Base-by-base conservation (phyloP, 768 basidiomycete species). In the Kwoniella europaea region DNA sequence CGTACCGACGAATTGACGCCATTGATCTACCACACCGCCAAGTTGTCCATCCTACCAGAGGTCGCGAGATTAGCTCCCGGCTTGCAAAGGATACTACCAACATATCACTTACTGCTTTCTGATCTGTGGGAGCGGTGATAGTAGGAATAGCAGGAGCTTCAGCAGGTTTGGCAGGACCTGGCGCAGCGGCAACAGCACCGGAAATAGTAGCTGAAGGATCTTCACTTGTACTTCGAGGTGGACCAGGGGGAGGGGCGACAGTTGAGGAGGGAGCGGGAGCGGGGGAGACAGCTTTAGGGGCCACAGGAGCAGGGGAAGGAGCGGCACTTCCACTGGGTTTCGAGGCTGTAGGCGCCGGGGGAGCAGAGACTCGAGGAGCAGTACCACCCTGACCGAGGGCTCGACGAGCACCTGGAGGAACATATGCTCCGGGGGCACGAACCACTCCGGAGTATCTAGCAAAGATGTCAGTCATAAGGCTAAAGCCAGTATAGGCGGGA, bases 1-100 rank as follows among this genome's bases (percentile, higher is more conserved):
- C 75, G 88, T 90, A 1, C 91, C 91, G 44, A 99, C 94, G 78
- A 98, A 98, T 76, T 93, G 90, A 67, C 92, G 89, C 88, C 98
- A 96, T 50, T 71, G 65, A 27, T 72, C 72, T 18, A 79, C 69
- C 10, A 80, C 80, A 13, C 66, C 68, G n/a, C 68, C 70, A 27
- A 69, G 66, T 58, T 74, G 63, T n/a, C 64, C 71, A 53, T 74
- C 74, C 74, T 78, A 16, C 44, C 7, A 59, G 10, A 52, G 20
- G 18, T 15, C 15, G 50, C 2, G 1, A 52, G 50, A 15, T 20
- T 6, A 35, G 35, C 35, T 35, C 1, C 6, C 6, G 6, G 5
- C 9, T 10, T 20, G 24, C 24, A 24, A 12, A 5, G 20, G 10
- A 24, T 12, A n/a, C 1, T 15, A 43, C 35, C 16, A 58, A 10